Conservation (phyloP, 78 protist genomes). For the Mantamonas sphyraenae region DNA sequence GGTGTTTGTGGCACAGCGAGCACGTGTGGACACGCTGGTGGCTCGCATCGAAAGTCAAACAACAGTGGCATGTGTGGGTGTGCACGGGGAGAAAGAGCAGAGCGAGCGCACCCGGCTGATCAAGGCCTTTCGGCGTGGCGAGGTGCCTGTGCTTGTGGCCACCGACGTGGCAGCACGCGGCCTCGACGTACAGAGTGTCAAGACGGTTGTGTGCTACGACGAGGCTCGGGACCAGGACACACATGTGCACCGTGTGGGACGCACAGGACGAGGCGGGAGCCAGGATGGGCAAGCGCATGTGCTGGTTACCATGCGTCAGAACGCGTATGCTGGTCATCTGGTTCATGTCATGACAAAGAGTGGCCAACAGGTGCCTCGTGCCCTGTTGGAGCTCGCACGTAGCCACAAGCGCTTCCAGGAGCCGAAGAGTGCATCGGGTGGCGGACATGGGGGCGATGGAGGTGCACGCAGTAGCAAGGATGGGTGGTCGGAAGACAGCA, state of each 20-base stretch:
- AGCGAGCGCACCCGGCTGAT: neutral
- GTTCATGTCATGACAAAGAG: neutral
- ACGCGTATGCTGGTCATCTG: neutral
- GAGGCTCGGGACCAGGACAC: neutral
- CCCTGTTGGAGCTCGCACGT: neutral
- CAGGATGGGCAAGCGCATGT: neutral
- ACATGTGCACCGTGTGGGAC: conserved; percentile 30
- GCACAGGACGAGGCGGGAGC: conserved; percentile 30
- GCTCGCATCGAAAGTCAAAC: no score
- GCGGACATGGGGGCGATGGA: no score
- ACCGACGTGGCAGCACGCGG: conserved; percentile 27
- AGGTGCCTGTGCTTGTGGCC: neutral
- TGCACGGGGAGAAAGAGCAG: neutral
- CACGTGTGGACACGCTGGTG: no score
- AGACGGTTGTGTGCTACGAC: conserved; percentile 16
- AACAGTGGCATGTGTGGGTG: no score
- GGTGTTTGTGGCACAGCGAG: neutral
- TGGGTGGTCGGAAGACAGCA: no score
- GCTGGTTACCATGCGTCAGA: neutral
- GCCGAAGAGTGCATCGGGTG: no score
- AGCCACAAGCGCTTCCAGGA: no score
- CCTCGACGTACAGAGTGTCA: conserved; percentile 1
- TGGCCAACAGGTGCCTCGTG: neutral
- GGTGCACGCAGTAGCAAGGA: no score
- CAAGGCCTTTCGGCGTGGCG: neutral